Percentiles rank a stretch among this genome's conserved stretches.
Conservation (phyloP, 805 yeast genomes). For the Yarrowia hollandica region DNA sequence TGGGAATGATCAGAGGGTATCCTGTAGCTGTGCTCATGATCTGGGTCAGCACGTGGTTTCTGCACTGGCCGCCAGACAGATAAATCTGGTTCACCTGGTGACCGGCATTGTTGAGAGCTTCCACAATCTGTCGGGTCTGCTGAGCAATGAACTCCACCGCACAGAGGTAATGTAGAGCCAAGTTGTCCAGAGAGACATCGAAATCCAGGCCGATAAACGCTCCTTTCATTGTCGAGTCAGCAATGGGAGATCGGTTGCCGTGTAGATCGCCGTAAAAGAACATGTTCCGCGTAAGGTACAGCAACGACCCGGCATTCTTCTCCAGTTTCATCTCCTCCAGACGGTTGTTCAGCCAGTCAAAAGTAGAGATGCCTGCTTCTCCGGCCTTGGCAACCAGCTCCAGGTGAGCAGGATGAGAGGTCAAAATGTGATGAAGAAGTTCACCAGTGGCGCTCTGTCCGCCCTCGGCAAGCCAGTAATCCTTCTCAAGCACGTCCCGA, state of each 20-base stretch:
- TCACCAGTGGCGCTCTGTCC: slow-evolving; percentile 99
- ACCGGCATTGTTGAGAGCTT: slow-evolving; percentile 77
- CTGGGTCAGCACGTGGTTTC: slow-evolving; percentile 86
- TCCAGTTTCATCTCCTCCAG: slow-evolving; percentile 65
- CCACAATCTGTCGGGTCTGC: slow-evolving; percentile 93
- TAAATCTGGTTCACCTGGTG: slow-evolving; percentile 73
- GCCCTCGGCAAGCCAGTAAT: slow-evolving; percentile 95
- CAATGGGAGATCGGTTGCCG: slow-evolving; percentile 97
- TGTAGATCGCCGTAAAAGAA: slow-evolving; percentile 96
- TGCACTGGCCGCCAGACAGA: slow-evolving; percentile 96
- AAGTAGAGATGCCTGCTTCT: slow-evolving; percentile 62
- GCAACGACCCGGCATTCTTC: slow-evolving; percentile 66
- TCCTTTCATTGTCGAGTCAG: slow-evolving; percentile 92
- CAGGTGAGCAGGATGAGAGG: slow-evolving; percentile 83
- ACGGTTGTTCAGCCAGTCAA: slow-evolving; percentile 76
- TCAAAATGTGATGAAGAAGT: slow-evolving; percentile 78
- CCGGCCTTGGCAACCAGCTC: slow-evolving; percentile 69
- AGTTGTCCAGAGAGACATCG: slow-evolving; percentile 81
- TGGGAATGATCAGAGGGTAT: slow-evolving; percentile 85
- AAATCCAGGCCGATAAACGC: slow-evolving; percentile 88
- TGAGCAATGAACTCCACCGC: slow-evolving; percentile 98
- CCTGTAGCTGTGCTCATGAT: slow-evolving; percentile 91
- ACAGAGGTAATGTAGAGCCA: slow-evolving; percentile 83
- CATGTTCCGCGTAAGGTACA: slow-evolving; percentile 75
- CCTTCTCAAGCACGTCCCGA: slow-evolving; percentile 86